Evolutionary conservation across 768 basidiomycete species (phyloP), one percentile per base, ranked within the genome.

Genomic region (Astraeus odoratus): DNA sequence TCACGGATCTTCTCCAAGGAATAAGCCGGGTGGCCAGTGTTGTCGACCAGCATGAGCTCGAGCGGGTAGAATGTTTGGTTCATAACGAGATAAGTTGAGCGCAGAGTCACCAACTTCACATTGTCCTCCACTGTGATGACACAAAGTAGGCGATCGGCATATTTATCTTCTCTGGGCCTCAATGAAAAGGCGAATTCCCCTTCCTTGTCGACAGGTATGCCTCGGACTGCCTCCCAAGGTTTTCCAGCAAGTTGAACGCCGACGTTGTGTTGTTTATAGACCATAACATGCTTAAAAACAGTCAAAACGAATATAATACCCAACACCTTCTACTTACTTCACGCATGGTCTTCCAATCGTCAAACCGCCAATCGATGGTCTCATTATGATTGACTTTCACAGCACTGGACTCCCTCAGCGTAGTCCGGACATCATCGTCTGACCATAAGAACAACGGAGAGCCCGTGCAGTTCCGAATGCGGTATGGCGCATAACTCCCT

Each of bases 331-430:
- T 15, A 51, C 72, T 49, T 58, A 91, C 93, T 71, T 99, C 96
- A 59, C 96, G 81, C 71, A 88, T 83, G 4, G 83, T 85, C 60
- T 84, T 85, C 86, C 91, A 92, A 57, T 98, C 94, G 59, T 97
- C 93, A 56, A 98, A 97, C 44, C 96, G 75, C 96, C 96, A 98
- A 46, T 97, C 94, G 4, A 89, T 70, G 7, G 74, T 80, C 56
- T 88, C 75, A 29, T 86, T 84, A 51, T 91, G 77, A 16, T 77
- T 67, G 29, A 99, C 67, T 54, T 81, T 78, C 34, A 80, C 71
- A 24, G 74, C 68, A 24, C 71, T 70, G 3, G 68, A 60, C 46
- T 79, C 76, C 37, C 73, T 75, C 12, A 67, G 60, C 43, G 66
- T 68, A 20, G 61, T 52, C 52, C 55, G 75, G 27, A 76, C 75